phyloP scores from a whole-genome alignment of 2,329 filamentous ascomycete species.

The Apiospora kogelbergensis region DNA sequence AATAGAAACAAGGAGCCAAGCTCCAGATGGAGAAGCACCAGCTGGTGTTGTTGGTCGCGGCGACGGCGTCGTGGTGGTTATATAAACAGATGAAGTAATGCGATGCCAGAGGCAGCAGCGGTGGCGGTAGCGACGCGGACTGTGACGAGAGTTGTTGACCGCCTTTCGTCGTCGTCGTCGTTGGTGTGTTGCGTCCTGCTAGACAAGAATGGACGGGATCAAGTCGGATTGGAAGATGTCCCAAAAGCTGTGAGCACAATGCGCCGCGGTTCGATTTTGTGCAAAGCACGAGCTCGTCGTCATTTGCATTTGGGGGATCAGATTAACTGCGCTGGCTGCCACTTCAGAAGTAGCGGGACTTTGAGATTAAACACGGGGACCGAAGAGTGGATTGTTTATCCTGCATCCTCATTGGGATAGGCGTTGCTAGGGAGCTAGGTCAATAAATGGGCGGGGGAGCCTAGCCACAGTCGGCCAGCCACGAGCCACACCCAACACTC shows the following conservation, averaged over 20 bases:
- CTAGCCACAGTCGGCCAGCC: too few relatives aligned
- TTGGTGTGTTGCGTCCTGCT: background rate
- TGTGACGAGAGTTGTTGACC: background rate
- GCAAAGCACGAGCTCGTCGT: constrained; percentile 4
- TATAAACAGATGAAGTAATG: background rate
- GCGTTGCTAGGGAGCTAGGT: background rate
- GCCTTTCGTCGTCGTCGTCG: background rate
- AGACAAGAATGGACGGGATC: background rate
- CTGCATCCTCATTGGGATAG: background rate
- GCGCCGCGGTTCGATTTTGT: background rate
- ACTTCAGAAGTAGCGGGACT: background rate
- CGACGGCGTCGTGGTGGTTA: constrained; percentile 25
- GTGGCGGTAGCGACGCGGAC: background rate
- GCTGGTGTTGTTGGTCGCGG: constrained; percentile 18
- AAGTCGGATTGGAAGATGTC: background rate
- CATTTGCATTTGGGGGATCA: background rate
- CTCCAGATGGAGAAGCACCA: constrained; percentile 32
- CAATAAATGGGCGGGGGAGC: background rate
- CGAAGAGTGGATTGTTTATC: constrained; percentile 5
- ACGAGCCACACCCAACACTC: too few relatives aligned
- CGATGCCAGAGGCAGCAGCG: background rate
- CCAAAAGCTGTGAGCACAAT: background rate
- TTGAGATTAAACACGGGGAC: background rate
- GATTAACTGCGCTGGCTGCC: background rate
- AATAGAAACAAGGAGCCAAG: constrained; percentile 37